These are phyloP conservation scores for Euptelea pleiosperma DNA, from an alignment of 164 flowering plant species.

Conservation along the genomic window DNA sequence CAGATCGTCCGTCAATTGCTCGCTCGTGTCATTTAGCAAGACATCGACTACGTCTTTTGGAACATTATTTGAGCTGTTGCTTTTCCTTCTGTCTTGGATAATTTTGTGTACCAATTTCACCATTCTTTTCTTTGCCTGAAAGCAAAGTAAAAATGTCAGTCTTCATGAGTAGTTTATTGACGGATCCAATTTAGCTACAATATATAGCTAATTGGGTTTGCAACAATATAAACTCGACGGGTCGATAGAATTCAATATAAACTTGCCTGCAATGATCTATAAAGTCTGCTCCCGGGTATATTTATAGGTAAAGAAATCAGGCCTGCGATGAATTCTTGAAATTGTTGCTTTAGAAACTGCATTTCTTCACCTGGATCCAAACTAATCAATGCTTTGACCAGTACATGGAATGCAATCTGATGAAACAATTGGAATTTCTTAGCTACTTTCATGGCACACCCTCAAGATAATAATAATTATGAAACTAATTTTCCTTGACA, in stretches of 20 bases:
- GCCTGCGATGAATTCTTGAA: conserved; percentile 79
- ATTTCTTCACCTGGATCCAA: conserved; percentile 75
- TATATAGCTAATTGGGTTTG: background rate
- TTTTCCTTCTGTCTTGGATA: conserved; percentile 43
- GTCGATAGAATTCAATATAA: no score
- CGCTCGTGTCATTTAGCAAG: conserved; percentile 51
- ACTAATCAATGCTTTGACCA: conserved; percentile 84
- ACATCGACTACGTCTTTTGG: conserved; percentile 74
- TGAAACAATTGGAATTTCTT: conserved; percentile 9
- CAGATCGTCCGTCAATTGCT: conserved; percentile 55
- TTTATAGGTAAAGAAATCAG: conserved; percentile 86
- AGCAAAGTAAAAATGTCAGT: background rate
- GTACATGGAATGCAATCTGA: conserved; percentile 90
- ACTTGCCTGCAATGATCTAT: conserved; percentile 79
- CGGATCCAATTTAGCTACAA: no score
- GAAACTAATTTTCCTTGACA: conserved; percentile 20
- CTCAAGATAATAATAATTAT: background rate
- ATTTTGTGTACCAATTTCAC: conserved; percentile 57
- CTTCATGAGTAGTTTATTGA: no score
- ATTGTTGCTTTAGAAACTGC: conserved; percentile 67
- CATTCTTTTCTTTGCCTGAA: conserved; percentile 92
- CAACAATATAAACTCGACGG: no score
- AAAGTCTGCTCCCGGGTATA: conserved; percentile 73
- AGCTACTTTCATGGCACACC: background rate
- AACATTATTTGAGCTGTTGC: conserved; percentile 10